phyloP scores from a whole-genome alignment of 2,329 filamentous ascomycete genomes.

The Ilyonectria sp. region DNA sequence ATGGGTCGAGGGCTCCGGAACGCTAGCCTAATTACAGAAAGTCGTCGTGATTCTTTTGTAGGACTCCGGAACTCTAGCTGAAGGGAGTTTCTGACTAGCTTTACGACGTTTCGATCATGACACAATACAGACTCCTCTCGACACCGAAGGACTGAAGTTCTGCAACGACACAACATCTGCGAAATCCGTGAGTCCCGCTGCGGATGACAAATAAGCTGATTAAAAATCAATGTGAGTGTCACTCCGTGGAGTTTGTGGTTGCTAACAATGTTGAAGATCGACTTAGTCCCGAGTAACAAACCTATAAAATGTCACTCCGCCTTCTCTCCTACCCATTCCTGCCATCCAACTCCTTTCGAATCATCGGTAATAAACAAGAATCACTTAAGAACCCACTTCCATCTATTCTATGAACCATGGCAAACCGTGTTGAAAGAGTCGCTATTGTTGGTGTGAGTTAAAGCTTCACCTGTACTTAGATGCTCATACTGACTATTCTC shows the following conservation, averaged over 20 bases:
- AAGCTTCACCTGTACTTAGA: too few species aligned
- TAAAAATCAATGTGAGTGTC: not conserved
- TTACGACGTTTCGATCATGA: too few species aligned
- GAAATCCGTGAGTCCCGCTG: not conserved
- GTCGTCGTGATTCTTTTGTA: too few species aligned
- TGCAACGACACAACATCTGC: too few species aligned
- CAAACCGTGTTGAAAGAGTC: constrained; percentile 54
- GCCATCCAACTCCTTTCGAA: not conserved
- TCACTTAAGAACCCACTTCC: not conserved
- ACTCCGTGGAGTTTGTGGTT: not conserved
- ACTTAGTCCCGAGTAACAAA: not conserved
- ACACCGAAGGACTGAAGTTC: too few species aligned
- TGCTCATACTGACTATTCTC: not conserved
- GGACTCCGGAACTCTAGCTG: too few species aligned
- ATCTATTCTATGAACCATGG: not conserved
- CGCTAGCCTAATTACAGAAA: not conserved
- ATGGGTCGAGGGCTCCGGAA: not conserved
- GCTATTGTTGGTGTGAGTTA: constrained; percentile 65
- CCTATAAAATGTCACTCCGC: not conserved
- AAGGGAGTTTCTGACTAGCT: too few species aligned
- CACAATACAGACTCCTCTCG: too few species aligned
- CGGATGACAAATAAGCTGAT: not conserved
- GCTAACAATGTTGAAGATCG: not conserved
- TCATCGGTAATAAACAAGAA: not conserved
- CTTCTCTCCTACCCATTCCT: not conserved